Evolutionary conservation across 495 filamentous ascomycete species (phyloP), one percentile per base, ranked within the genome.

Genomic region (Apiosordaria backusii): DNA sequence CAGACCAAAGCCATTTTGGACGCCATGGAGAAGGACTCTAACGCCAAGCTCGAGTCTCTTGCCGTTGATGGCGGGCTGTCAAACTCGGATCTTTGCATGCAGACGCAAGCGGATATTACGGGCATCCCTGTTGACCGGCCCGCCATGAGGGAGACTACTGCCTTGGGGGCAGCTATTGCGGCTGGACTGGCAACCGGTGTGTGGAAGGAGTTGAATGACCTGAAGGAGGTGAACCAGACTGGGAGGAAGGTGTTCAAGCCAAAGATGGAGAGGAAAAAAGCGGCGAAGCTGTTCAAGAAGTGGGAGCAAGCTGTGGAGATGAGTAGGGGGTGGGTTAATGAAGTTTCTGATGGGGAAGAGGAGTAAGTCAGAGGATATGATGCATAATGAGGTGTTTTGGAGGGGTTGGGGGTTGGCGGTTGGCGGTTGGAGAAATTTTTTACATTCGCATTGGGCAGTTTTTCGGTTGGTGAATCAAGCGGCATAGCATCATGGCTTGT

Each of bases 11-110:
- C 94, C 16, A 97, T 98, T 70, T 83, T 98, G 52, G 89, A 95
- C 71, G 93, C 94, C 64, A 98, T 98, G 93, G 92, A 91, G 74
- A 89, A 89, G 75, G 94, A 98, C 78, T 93, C 89, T 60, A 87
- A 87, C 53, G 89, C 94, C 72, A 86, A 86, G 68, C 81, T 97
- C 63, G 82, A 87, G 65, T 83, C 88, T 58, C 84, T 98, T 50
- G 90, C 90, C 50, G 94, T 98, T 25, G 94, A 98, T 76, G 94
- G 94, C 68, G 94, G 94, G 61, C 92, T 98, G 88, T 93, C 89
- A 68, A 95, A 92, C 76, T 96, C 92, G 10, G 90, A 96, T 76
- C 83, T 97, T 62, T 93, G 89, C 82, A 97, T 98, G 94, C 94
- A 97, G 85, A 93, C 91, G 4, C 93, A 98, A 84, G 90, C 94